These are phyloP conservation scores for Firmiana major DNA, from an alignment of 345 rosid genomes.

Conservation along the genomic window DNA sequence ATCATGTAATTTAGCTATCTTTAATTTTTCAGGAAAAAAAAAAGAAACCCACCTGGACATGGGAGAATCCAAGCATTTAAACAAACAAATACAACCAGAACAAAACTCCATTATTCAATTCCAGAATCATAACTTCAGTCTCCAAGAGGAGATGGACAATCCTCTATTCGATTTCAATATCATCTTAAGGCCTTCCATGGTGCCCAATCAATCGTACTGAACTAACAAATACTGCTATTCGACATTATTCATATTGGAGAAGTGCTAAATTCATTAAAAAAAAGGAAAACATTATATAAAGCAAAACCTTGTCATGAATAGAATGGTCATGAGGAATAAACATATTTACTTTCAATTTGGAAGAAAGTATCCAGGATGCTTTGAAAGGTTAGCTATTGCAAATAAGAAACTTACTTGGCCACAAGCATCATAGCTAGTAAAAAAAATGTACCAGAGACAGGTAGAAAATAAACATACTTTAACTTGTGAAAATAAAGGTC, in stretches of 20 bases:
- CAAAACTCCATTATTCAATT: not conserved
- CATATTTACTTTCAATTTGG: not conserved
- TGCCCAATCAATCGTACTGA: not conserved
- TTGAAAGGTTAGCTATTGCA: not conserved
- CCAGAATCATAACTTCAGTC: not conserved
- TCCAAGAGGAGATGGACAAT: not conserved
- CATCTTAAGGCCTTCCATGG: not conserved
- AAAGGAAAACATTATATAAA: not conserved
- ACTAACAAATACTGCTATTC: not conserved
- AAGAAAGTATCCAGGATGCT: not conserved
- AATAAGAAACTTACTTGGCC: not conserved
- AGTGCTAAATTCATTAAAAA: not conserved
- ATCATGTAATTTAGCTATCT: not conserved
- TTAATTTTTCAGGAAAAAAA: not conserved
- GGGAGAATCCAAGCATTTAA: too few species aligned
- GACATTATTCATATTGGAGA: not conserved
- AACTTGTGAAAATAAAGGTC: conserved; percentile 95
- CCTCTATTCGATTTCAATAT: not conserved
- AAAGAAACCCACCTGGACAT: not conserved
- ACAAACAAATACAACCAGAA: not conserved
- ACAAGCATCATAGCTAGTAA: not conserved
- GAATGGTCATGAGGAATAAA: not conserved
- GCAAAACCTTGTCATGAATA: not conserved
- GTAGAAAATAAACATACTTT: conserved; percentile 51
- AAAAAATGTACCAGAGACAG: not conserved